Evolutionary conservation across 2,329 filamentous ascomycete genomes (phyloP).

Genomic region (Penicillium olsonii): DNA sequence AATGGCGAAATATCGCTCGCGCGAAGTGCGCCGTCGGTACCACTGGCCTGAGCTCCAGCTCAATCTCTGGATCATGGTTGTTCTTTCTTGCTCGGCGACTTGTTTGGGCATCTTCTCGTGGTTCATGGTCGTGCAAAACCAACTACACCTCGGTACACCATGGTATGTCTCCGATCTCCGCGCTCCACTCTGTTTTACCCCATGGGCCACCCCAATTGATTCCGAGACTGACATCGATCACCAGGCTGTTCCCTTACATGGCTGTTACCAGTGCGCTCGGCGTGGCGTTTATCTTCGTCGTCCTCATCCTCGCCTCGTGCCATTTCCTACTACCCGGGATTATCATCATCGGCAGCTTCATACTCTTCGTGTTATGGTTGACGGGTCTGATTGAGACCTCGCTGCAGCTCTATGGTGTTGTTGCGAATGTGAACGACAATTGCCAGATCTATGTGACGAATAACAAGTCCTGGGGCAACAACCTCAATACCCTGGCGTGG

Average conservation of each 20-base stretch:
- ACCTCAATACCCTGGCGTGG: slow-evolving; percentile 60
- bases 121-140: slow-evolving; percentile 61
- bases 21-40: slow-evolving; percentile 49
- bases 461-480: slow-evolving; percentile 49
- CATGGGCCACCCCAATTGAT: background rate
- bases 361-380: slow-evolving; percentile 63
- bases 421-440: slow-evolving; percentile 59
- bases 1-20: slow-evolving; percentile 33
- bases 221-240: slow-evolving; percentile 5
- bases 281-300: slow-evolving; percentile 60
- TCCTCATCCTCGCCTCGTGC: slow-evolving; percentile 58
- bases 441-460: slow-evolving; percentile 60
- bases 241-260: slow-evolving; percentile 66
- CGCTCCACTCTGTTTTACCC: background rate
- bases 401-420: slow-evolving; percentile 61
- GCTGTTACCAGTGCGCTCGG: slow-evolving; percentile 59
- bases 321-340: slow-evolving; percentile 59
- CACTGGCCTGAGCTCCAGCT: slow-evolving; percentile 67
- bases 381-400: slow-evolving; percentile 64
- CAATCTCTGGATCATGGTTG: slow-evolving; percentile 65
- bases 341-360: slow-evolving; percentile 62
- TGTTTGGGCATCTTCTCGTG: slow-evolving; percentile 62
- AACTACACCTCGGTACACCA: slow-evolving; percentile 58
- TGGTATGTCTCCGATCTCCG: slow-evolving; percentile 50
- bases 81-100: slow-evolving; percentile 59